phyloP scores from a whole-genome alignment of 169 alveolate genomes.

The Eimeria sp. region DNA sequence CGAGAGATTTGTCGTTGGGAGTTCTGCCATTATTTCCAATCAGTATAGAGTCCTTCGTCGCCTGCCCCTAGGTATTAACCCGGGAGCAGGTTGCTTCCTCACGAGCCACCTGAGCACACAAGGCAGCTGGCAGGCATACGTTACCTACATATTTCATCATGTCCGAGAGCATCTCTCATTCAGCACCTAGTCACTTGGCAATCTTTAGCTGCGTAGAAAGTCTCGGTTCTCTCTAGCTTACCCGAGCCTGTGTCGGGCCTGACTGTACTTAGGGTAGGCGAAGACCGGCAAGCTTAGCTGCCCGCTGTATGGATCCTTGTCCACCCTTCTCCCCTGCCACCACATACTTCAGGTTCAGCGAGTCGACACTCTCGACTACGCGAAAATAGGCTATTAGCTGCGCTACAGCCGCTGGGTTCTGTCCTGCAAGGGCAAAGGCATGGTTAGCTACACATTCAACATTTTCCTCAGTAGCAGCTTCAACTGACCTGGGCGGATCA shows the following conservation, averaged over 20 bases:
- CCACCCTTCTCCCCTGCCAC: not conserved
- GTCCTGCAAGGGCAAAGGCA: not conserved
- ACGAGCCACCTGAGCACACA: not conserved
- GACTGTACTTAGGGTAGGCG: not conserved
- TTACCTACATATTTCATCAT: not conserved
- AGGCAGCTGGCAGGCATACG: not conserved
- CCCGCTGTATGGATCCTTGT: not conserved
- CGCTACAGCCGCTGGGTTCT: slow-evolving; percentile 66
- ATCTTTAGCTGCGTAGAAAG: not conserved
- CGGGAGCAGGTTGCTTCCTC: not conserved
- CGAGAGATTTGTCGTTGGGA: not conserved
- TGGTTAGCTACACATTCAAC: not conserved
- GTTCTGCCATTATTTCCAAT: not conserved
- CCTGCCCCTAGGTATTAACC: not conserved
- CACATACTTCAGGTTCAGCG: slow-evolving; percentile 4
- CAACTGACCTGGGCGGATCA: not conserved
- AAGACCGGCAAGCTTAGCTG: slow-evolving; percentile 47
- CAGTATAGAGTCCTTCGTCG: not conserved
- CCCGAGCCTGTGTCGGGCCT: slow-evolving; percentile 13
- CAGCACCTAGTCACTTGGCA: not conserved
- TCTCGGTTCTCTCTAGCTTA: not conserved
- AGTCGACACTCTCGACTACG: slow-evolving; percentile 18
- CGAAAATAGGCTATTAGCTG: slow-evolving; percentile 32
- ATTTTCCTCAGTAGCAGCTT: not conserved
- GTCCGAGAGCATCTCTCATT: not conserved